phyloP scores from a whole-genome alignment of 306 rosid species.

The Abrus pulchellus region DNA sequence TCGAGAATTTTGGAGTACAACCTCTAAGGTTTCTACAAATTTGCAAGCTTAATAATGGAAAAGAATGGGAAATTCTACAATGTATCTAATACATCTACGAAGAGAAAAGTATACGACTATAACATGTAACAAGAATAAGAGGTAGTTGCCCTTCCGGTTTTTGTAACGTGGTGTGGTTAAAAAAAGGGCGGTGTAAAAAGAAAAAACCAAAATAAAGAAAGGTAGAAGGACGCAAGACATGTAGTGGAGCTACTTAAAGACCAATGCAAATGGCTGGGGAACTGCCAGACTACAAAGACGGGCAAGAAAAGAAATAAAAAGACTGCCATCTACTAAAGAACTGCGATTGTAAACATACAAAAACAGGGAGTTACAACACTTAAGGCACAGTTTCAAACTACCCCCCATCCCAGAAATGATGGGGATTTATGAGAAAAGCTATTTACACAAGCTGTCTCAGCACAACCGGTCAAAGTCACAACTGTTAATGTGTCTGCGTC shows the following conservation, averaged over 20 bases:
- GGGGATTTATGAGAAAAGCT: neutral
- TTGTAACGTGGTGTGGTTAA: too few relatives aligned
- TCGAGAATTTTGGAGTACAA: neutral
- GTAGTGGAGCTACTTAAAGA: neutral
- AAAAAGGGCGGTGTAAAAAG: too few relatives aligned
- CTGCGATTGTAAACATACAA: neutral
- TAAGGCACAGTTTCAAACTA: neutral
- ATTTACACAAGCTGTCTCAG: neutral
- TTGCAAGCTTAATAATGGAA: neutral
- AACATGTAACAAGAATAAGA: neutral
- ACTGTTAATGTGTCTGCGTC: slow-evolving; percentile 3
- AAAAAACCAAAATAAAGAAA: too few relatives aligned
- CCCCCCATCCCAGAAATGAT: neutral
- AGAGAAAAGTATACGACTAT: neutral
- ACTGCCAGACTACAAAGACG: neutral
- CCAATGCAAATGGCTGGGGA: neutral
- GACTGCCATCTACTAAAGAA: neutral
- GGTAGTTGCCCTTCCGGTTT: neutral
- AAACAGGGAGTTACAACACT: neutral
- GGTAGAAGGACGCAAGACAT: neutral
- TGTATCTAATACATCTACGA: neutral
- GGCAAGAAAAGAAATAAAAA: neutral
- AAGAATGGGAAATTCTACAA: neutral
- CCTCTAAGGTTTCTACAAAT: neutral
- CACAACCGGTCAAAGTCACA: neutral